These are phyloP conservation scores for Lanmaoa rubissima DNA, from an alignment of 768 basidiomycete species.

Conservation along the genomic window DNA sequence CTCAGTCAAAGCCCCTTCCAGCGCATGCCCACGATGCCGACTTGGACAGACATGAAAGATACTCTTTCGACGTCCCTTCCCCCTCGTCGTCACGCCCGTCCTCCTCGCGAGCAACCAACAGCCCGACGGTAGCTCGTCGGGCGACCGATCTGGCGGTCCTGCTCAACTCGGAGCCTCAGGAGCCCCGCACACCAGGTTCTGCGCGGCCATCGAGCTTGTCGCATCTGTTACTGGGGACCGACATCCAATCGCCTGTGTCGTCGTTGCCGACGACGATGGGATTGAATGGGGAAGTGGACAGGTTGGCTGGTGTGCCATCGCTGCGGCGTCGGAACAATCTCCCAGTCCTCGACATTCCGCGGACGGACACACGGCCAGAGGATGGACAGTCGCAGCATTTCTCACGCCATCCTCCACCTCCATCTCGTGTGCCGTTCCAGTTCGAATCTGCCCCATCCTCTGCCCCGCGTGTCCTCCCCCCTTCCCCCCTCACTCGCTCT, in stretches of 20 bases:
- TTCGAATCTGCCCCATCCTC: constrained; percentile 24
- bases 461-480: constrained; percentile 25
- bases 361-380: constrained; percentile 23
- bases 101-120: constrained; percentile 34
- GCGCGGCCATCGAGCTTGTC: constrained; percentile 45
- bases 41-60: constrained; percentile 27
- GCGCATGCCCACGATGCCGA: constrained; percentile 26
- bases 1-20: constrained; percentile 41
- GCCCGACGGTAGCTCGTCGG: constrained; percentile 53
- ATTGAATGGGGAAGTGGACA: constrained; percentile 28
- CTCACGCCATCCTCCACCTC: constrained; percentile 23
- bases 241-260: constrained; percentile 23
- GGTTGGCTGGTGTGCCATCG: constrained; percentile 22
- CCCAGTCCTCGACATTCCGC: constrained; percentile 33
- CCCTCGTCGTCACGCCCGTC: constrained; percentile 38
- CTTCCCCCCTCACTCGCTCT: constrained; percentile 30
- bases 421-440: constrained; percentile 24
- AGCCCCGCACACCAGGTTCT: constrained; percentile 35
- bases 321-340: constrained; percentile 32
- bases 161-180: constrained; percentile 60
- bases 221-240: constrained; percentile 36
- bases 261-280: constrained; percentile 9
- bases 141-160: constrained; percentile 78
- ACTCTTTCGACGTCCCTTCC: constrained; percentile 34
- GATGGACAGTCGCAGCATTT: constrained; percentile 23